These are phyloP conservation scores for Cryphonectria japonica DNA, from an alignment of 2,329 filamentous ascomycete species.

Conservation along the genomic window DNA sequence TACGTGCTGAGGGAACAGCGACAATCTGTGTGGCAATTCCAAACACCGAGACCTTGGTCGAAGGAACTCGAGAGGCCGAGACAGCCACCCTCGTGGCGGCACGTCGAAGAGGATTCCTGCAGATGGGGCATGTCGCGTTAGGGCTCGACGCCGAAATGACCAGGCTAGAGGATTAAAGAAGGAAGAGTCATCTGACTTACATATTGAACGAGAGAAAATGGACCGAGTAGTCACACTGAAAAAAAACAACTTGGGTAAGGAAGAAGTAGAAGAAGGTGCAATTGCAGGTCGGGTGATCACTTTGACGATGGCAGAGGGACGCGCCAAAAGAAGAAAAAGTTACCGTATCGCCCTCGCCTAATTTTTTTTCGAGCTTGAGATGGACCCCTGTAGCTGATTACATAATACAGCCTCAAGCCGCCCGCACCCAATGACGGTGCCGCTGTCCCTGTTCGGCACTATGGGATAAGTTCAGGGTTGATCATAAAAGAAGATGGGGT, in stretches of 20 bases:
- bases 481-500: conserved; percentile 19
- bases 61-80: conserved; percentile 36
- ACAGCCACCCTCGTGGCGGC: conserved; percentile 39
- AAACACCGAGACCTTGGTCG: conserved; percentile 32
- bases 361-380: conserved; percentile 11
- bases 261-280: neutral
- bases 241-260: no score
- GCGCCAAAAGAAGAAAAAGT: neutral
- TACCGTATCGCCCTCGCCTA: neutral
- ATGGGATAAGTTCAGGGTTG: neutral
- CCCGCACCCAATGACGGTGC: neutral
- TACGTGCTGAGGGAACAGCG: conserved; percentile 26
- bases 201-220: conserved; percentile 15
- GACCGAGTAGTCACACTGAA: neutral
- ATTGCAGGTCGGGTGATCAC: conserved; percentile 9
- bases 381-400: neutral
- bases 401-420: neutral
- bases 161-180: neutral
- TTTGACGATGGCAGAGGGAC: neutral
- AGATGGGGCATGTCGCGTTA: conserved; percentile 17
- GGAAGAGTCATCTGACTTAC: conserved; percentile 4
- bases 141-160: neutral
- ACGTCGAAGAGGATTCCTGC: conserved; percentile 41
- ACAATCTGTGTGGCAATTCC: conserved; percentile 33
- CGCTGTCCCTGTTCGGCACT: neutral